Percentiles rank a stretch among this genome's conserved stretches.
phyloP scores from a whole-genome alignment of 805 yeast species.

The Hanseniaspora jakobsenii region DNA sequence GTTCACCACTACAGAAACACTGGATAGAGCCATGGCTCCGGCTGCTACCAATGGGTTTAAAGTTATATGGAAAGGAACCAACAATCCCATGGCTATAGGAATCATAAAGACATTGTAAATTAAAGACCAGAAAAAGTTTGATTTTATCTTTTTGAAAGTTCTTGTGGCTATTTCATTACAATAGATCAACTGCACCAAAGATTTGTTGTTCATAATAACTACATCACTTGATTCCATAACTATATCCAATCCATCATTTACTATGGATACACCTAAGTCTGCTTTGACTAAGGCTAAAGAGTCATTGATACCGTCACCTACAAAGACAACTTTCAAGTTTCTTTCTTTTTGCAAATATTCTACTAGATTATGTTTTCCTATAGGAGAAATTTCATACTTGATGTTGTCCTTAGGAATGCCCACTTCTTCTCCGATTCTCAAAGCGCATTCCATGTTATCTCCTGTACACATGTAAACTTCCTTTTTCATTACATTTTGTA shows the following conservation, averaged over 20 bases:
- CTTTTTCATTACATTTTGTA: conserved; percentile 38
- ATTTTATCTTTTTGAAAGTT: conserved; percentile 61
- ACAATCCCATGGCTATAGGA: conserved; percentile 90
- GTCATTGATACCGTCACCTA: conserved; percentile 97
- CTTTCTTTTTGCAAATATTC: conserved; percentile 38
- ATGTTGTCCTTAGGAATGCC: conserved; percentile 56
- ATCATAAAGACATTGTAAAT: conserved; percentile 74
- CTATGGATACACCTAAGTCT: conserved; percentile 80
- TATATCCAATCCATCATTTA: conserved; percentile 77
- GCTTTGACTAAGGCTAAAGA: conserved; percentile 90
- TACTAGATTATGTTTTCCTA: conserved; percentile 61
- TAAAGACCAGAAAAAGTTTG: conserved; percentile 80
- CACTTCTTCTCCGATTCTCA: conserved; percentile 48
- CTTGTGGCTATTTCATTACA: conserved; percentile 57
- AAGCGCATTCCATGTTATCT: conserved; percentile 55
- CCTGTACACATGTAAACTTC: conserved; percentile 84
- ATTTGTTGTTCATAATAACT: conserved; percentile 46
- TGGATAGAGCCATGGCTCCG: conserved; percentile 84
- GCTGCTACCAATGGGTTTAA: conserved; percentile 85
- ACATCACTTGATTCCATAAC: conserved; percentile 96
- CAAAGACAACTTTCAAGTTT: conserved; percentile 60
- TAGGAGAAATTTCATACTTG: conserved; percentile 66
- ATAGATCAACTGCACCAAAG: conserved; percentile 40
- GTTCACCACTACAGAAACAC: conserved; percentile 75
- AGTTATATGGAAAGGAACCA: conserved; percentile 63